A percentile compares a stretch with the other conserved stretches of the same genome.
Evolutionary conservation across 306 rosid genomes (phyloP).

Genomic region (Cercis canadensis): DNA sequence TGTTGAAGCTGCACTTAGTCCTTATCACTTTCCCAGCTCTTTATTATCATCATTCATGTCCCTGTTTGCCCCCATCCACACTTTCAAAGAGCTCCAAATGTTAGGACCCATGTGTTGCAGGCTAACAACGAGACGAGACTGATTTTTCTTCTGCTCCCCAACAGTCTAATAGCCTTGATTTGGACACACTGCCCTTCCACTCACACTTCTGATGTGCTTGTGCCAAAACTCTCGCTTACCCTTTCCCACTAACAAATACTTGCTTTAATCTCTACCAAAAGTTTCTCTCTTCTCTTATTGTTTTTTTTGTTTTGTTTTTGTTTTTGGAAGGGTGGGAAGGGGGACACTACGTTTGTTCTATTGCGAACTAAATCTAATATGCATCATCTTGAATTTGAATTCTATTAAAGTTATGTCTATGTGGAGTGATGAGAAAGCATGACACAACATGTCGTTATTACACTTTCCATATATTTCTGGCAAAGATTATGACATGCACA

Average conservation of each 20-base stretch:
- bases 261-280: no score
- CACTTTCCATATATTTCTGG: constrained; percentile 45
- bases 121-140: constrained; percentile 26
- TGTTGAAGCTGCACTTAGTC: constrained; percentile 39
- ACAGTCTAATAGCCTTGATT: constrained; percentile 27
- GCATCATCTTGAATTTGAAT: constrained; percentile 15
- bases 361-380: no score
- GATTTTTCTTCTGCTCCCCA: constrained; percentile 19
- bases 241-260: constrained; percentile 12
- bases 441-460: constrained; percentile 39
- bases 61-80: constrained; percentile 33
- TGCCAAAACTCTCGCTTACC: constrained; percentile 15
- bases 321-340: no score
- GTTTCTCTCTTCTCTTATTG: no score
- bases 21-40: constrained; percentile 43
- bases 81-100: constrained; percentile 26
- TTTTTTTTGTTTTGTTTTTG: no score
- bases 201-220: constrained; percentile 33
- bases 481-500: constrained; percentile 29
- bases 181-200: constrained; percentile 24
- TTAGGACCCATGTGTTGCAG: constrained; percentile 45
- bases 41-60: constrained; percentile 17
- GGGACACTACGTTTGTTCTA: no score
- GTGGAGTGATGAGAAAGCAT: constrained; percentile 40
- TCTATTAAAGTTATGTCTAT: neutral